Conservation (phyloP, 306 rosid species). For the Vigna reflexopilosa region DNA sequence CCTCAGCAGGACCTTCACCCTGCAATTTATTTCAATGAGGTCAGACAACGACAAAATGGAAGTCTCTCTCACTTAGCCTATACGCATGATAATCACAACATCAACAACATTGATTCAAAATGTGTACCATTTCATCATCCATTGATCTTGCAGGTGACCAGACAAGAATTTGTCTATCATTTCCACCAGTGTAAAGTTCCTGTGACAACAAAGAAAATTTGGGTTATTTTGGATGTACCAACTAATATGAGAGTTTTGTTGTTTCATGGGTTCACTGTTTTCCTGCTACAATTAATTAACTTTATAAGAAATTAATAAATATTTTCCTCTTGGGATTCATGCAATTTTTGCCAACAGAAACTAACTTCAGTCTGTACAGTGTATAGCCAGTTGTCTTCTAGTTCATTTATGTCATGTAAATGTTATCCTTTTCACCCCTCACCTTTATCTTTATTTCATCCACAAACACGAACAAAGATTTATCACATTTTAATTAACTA, state of each 20-base stretch:
- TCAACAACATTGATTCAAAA: slow-evolving; percentile 18
- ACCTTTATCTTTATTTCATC: background rate
- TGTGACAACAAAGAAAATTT: slow-evolving; percentile 42
- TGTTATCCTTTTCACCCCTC: background rate
- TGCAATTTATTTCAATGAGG: slow-evolving; percentile 56
- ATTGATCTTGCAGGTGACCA: slow-evolving; percentile 77
- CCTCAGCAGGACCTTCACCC: slow-evolving; percentile 62
- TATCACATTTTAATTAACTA: slow-evolving; percentile 4
- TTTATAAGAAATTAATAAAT: slow-evolving; percentile 13
- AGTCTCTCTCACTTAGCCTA: background rate
- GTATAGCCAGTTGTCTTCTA: background rate
- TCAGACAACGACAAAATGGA: slow-evolving; percentile 39
- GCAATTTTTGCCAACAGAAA: slow-evolving; percentile 23
- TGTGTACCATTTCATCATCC: slow-evolving; percentile 61
- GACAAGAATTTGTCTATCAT: slow-evolving; percentile 87
- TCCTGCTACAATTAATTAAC: slow-evolving; percentile 3
- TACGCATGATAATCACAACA: slow-evolving; percentile 14
- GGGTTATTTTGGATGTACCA: slow-evolving; percentile 2
- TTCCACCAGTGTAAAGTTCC: slow-evolving; percentile 95
- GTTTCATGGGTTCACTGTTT: slow-evolving; percentile 15
- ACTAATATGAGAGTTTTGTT: background rate
- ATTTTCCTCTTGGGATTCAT: slow-evolving; percentile 1
- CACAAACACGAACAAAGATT: background rate
- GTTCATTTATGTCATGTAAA: slow-evolving; percentile 8
- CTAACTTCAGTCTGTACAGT: background rate